Evolutionary conservation across 1,139 yeast genomes (phyloP), one percentile per base, ranked within the genome.

Genomic region (Scheffersomyces parashehatae): DNA sequence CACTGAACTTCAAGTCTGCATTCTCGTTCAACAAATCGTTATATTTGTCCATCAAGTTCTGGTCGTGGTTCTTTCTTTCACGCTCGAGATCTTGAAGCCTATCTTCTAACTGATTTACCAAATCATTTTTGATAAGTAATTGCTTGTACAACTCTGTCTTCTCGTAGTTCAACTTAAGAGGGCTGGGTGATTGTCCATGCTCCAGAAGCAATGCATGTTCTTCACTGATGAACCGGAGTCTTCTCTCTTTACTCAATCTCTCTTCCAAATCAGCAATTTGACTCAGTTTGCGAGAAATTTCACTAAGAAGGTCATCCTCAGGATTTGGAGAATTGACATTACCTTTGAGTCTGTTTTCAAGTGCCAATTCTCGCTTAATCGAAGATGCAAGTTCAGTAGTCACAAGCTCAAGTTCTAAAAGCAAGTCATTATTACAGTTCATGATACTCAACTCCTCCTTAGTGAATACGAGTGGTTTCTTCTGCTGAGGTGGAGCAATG

Each of bases 311-410:
- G n/a, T 26, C 31, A 4, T 41, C 45, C 8, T 14, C 34, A 2
- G 40, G 35, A 8, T 29, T 34, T 4, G 43, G 40, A 28, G 35
- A 43, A 10, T 29, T 40, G 5, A 46, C 41, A 31, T 49, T 48
- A 15, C 52, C 55, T 35, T 56, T 62, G n/a, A 83, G 48, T 40
- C 67, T 68, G 42, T 69, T 68, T 54, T 84, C 90, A 36, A 85
- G 59, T 7, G 69, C 62, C 24, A 85, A 68, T 59, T 86, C 95
- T 39, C 93, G 68, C 41, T 79, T 77, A 40, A 86, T 83, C 0
- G 90, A 82, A 16, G 81, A 78, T 0, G 90, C 91, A 40, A 86
- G 69, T 56, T 86, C 95, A 15, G 79, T 77, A 2, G 91, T 83
- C 0, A 86, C 83, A 30, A 84, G 59, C 48, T 83, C 85, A 39